phyloP scores from a whole-genome alignment of 352 stramenopile genomes.

The Hyaloperonospora brassicae region DNA sequence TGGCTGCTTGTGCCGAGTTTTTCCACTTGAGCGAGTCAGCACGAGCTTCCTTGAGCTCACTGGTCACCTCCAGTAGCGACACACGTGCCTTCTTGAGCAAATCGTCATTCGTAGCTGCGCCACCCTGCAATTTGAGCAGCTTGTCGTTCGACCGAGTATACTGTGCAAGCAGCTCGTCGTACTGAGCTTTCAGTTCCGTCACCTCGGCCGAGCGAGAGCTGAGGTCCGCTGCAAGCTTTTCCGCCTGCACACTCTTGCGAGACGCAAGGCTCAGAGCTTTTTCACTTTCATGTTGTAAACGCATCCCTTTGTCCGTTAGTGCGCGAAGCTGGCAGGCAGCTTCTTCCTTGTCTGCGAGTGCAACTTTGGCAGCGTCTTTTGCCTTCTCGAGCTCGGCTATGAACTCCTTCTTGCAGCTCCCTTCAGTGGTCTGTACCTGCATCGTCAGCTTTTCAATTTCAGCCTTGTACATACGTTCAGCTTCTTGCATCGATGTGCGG shows the following conservation, averaged over 20 bases:
- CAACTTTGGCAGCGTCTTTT: slow-evolving; percentile 16
- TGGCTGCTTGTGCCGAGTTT: slow-evolving; percentile 50
- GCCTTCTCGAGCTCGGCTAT: slow-evolving; percentile 27
- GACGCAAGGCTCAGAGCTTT: slow-evolving; percentile 28
- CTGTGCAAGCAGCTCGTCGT: slow-evolving; percentile 27
- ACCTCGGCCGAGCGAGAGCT: slow-evolving; percentile 28
- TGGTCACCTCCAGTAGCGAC: slow-evolving; percentile 58
- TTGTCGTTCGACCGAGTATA: slow-evolving; percentile 26
- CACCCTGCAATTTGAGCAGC: slow-evolving; percentile 35
- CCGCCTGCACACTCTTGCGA: slow-evolving; percentile 23
- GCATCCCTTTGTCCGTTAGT: slow-evolving; percentile 51
- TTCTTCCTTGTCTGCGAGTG: slow-evolving; percentile 36
- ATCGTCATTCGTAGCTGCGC: slow-evolving; percentile 43
- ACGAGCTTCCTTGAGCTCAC: slow-evolving; percentile 71
- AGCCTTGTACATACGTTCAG: slow-evolving; percentile 22
- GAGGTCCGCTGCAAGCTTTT: slow-evolving; percentile 33
- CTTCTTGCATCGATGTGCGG: slow-evolving; percentile 14
- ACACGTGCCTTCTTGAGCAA: slow-evolving; percentile 64
- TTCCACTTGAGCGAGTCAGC: slow-evolving; percentile 67
- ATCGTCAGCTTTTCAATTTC: slow-evolving; percentile 25
- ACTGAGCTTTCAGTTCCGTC: slow-evolving; percentile 26
- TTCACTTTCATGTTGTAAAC: slow-evolving; percentile 34
- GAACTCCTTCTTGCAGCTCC: slow-evolving; percentile 23
- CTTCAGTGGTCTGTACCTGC: slow-evolving; percentile 22
- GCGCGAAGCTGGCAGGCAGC: slow-evolving; percentile 22